A percentile compares a stretch with the other conserved stretches of the same genome.
These are phyloP conservation scores for Trametes gibbosa DNA, from an alignment of 768 basidiomycete species.

Conservation along the genomic window DNA sequence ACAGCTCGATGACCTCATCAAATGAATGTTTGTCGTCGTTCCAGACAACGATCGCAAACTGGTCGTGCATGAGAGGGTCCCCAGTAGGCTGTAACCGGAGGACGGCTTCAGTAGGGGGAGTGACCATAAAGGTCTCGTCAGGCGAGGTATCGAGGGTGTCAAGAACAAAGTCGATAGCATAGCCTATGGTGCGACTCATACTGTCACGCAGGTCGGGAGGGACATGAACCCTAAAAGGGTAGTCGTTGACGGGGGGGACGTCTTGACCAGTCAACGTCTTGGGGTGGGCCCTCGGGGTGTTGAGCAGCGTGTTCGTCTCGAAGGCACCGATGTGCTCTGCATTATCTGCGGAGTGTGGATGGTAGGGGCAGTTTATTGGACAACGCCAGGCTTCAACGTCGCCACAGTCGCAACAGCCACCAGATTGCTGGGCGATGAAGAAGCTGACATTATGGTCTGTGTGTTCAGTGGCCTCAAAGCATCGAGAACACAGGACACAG, in stretches of 20 bases:
- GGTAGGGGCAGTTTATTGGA: slow-evolving; percentile 67
- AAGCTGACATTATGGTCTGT: slow-evolving; percentile 88
- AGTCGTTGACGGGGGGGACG: slow-evolving; percentile 59
- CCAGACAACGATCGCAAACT: slow-evolving; percentile 85
- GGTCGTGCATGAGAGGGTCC: slow-evolving; percentile 77
- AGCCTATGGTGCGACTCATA: slow-evolving; percentile 70
- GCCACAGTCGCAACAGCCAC: slow-evolving; percentile 94
- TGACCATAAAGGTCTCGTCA: slow-evolving; percentile 59
- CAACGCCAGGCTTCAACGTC: slow-evolving; percentile 85
- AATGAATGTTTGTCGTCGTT: slow-evolving; percentile 97
- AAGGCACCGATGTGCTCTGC: slow-evolving; percentile 31
- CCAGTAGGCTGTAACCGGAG: slow-evolving; percentile 71
- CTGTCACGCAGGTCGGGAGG: slow-evolving; percentile 71
- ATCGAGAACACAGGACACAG: slow-evolving; percentile 85
- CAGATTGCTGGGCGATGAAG: slow-evolving; percentile 87
- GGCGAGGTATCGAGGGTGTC: slow-evolving; percentile 82
- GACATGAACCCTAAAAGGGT: slow-evolving; percentile 52
- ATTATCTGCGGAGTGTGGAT: slow-evolving; percentile 50
- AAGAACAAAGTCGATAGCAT: slow-evolving; percentile 79
- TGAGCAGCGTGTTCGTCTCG: slow-evolving; percentile 22
- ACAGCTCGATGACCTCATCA: slow-evolving; percentile 77
- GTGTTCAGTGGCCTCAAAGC: slow-evolving; percentile 89
- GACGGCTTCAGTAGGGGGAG: slow-evolving; percentile 61
- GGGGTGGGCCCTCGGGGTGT: slow-evolving; percentile 36
- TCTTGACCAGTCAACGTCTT: slow-evolving; percentile 42